phyloP scores from a whole-genome alignment of 306 rosid genomes.

The Vigna reflexopilosa region DNA sequence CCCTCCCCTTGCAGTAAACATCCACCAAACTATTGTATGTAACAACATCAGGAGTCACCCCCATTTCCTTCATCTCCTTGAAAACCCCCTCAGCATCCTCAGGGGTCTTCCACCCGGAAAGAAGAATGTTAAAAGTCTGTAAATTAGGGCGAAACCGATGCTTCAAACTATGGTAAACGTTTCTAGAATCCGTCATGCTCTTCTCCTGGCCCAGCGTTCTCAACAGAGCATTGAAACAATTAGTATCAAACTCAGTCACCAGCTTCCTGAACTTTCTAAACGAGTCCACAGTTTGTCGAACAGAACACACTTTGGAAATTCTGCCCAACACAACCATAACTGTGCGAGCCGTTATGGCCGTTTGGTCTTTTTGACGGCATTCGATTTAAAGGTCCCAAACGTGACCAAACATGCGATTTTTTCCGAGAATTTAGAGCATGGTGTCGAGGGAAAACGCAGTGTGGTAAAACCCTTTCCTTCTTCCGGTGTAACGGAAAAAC shows the following conservation, averaged over 20 bases:
- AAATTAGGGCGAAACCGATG: constrained; percentile 65
- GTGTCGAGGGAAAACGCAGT: constrained; percentile 73
- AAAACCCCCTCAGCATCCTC: constrained; percentile 89
- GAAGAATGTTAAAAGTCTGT: constrained; percentile 81
- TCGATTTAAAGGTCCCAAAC: constrained; percentile 67
- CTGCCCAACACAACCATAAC: constrained; percentile 81
- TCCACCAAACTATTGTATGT: constrained; percentile 82
- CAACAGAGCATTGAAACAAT: constrained; percentile 78
- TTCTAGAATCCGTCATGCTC: constrained; percentile 91
- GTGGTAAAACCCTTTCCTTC: constrained; percentile 84
- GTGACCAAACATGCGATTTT: constrained; percentile 72
- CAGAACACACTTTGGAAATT: constrained; percentile 83
- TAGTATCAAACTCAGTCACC: constrained; percentile 61
- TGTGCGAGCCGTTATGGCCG: constrained; percentile 63
- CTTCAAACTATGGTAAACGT: constrained; percentile 87
- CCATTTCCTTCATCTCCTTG: constrained; percentile 80
- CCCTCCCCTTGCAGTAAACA: constrained; percentile 79
- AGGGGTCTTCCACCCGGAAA: constrained; percentile 85
- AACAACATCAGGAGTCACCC: constrained; percentile 78
- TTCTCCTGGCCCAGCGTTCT: constrained; percentile 91
- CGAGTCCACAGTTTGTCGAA: constrained; percentile 78
- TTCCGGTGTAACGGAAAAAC: constrained; percentile 65
- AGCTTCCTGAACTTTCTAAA: constrained; percentile 76
- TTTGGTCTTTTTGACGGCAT: constrained; percentile 53
- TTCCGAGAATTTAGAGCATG: constrained; percentile 78